Evolutionary conservation across 2,329 filamentous ascomycete genomes (phyloP), one percentile per base, ranked within the genome.

Genomic region (Epichloe uncinata): DNA sequence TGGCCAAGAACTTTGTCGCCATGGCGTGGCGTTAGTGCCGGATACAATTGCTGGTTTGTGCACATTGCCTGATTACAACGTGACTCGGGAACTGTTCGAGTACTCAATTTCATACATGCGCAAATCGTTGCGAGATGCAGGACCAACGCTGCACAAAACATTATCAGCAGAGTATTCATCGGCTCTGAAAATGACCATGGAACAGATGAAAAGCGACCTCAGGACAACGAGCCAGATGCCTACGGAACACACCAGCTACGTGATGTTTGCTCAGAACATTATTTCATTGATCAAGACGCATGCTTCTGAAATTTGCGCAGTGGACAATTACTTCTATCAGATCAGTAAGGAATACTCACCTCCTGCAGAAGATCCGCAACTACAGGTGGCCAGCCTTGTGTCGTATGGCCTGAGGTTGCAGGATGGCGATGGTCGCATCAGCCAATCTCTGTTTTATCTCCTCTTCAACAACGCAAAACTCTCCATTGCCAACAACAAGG

Each of bases 381-480:
- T 81, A 4, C 77, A 79, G 52, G 70, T 74, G 22, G 77, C 77
- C 4, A 70, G 69, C 4, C 75, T 81, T 57, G 58, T 76, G 15
- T 73, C 75, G 2, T 81, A 78, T 58, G 78, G 75, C 1, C 63
- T 80, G 35, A 71, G 73, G 40, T 62, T 81, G 15, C 66, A 68
- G 38, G 77, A 81, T 52, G 73, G 70, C 2, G 77, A 79, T 48
- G 56, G 61, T 2, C 69, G 67, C 33, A 72, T 71, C 4, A 62
- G 63, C 5, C 68, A 72, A 16, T 70, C 73, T 48, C 67, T 81
- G 3, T 81, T 81, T 57, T 74, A 74, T 59, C 76, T 78, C 51
- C 65, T 81, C 2, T 74, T 73, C 57, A 75, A 75, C 55, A 78
- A 74, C 60, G 78, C 78, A 59, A 79, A 78, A 57, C 63, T 73